phyloP scores from a whole-genome alignment of 805 yeast genomes.

The Starmerella stellata region DNA sequence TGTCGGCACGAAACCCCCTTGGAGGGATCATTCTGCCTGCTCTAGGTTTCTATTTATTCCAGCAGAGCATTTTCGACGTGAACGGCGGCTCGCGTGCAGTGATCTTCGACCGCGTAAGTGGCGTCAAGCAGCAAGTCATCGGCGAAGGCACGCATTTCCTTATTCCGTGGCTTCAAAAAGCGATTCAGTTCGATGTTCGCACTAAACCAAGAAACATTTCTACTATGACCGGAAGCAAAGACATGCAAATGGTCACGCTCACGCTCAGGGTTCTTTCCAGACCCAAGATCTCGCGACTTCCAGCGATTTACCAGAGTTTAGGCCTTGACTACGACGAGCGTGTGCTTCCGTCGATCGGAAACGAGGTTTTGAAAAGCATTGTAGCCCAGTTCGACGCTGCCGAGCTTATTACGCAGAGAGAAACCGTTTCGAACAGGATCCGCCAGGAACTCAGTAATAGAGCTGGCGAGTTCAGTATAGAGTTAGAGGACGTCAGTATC shows the following conservation, averaged over 20 bases:
- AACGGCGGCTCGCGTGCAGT: slow-evolving; percentile 93
- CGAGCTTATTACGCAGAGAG: slow-evolving; percentile 92
- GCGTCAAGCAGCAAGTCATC: slow-evolving; percentile 72
- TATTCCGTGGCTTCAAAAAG: slow-evolving; percentile 89
- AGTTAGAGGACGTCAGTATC: slow-evolving; percentile 88
- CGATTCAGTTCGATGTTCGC: slow-evolving; percentile 77
- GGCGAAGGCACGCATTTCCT: slow-evolving; percentile 96
- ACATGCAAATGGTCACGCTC: slow-evolving; percentile 83
- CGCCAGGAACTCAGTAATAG: slow-evolving; percentile 68
- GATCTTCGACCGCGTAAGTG: slow-evolving; percentile 75
- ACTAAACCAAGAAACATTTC: slow-evolving; percentile 86
- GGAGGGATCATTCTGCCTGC: slow-evolving; percentile 21
- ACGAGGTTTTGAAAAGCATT: slow-evolving; percentile 72
- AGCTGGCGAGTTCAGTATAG: slow-evolving; percentile 76
- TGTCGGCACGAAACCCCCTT: slow-evolving; percentile 7
- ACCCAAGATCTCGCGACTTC: slow-evolving; percentile 72
- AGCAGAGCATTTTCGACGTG: slow-evolving; percentile 80
- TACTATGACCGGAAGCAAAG: slow-evolving; percentile 92
- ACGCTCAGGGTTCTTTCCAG: slow-evolving; percentile 86
- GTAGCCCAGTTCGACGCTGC: slow-evolving; percentile 95
- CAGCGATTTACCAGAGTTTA: slow-evolving; percentile 71
- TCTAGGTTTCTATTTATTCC: slow-evolving; percentile 37
- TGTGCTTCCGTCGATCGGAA: slow-evolving; percentile 81
- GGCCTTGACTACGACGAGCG: slow-evolving; percentile 93
- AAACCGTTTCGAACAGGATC: slow-evolving; percentile 75